Evolutionary conservation across 1,284 basidiomycete genomes (phyloP), one percentile per base, ranked within the genome.

Genomic region (Volvariella surrecta): DNA sequence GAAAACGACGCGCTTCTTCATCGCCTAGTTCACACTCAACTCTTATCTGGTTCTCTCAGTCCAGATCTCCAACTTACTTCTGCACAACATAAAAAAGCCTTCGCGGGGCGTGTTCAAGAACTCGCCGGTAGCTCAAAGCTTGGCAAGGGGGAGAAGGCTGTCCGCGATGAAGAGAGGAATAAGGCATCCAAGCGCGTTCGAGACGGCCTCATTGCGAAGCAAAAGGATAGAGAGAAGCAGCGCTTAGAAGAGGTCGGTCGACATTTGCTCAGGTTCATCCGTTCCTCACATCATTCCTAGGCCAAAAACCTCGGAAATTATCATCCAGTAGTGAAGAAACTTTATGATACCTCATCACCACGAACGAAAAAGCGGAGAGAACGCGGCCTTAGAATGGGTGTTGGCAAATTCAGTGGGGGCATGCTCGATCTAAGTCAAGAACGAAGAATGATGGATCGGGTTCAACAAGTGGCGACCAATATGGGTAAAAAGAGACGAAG

Each of bases 241-340:
- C 54, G 73, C 35, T 59, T 89, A 3, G 77, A 82, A 53, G 81
- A 87, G 76, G 86, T 86, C 37, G 41, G 50, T 51, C 34, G n/a
- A 13, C 39, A 30, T 9, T 19, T 19, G 20, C 42, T 32, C 8
- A 20, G 15, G 24, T 17, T 42, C 38, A 32, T n/a, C 22, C 30
- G 19, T n/a, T 11, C 42, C 40, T 50, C 31, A 52, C 46, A 34
- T 45, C 32, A n/a, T n/a, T 49, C 20, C 20, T 38, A 80, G 86
- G 84, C 85, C 2, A 89, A 89, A 60, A 73, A 83, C 48, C 52
- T 85, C 45, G 86, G 86, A 13, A 89, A 86, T 56, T 89, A 88
- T 54, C 85, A 89, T 52, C 84, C 82, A 28, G 67, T 70, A 7
- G 63, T 89, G 44, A 89, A 88, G 56, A 75, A 71, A 48, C 48